Percentiles rank a stretch among this genome's conserved stretches.
phyloP scores from a whole-genome alignment of 2,329 filamentous ascomycete species.

The Myriosclerotinia curreyana region DNA sequence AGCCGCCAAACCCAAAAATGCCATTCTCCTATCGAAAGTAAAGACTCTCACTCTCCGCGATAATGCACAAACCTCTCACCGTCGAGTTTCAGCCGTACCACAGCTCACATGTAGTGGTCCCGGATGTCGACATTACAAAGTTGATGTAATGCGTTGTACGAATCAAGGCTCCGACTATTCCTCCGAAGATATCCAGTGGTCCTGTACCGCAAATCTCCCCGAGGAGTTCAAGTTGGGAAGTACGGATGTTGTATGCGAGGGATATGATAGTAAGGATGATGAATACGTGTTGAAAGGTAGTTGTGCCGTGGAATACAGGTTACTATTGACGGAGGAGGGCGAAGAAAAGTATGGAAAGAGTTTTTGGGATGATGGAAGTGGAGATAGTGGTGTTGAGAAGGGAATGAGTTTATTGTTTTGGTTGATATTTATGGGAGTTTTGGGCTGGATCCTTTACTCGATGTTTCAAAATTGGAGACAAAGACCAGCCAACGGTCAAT shows the following conservation, averaged over 20 bases:
- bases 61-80: constrained; percentile 65
- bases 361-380: constrained; percentile 17
- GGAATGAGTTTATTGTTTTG: constrained; percentile 51
- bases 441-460: constrained; percentile 60
- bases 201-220: constrained; percentile 65
- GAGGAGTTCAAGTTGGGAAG: constrained; percentile 67
- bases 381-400: constrained; percentile 11
- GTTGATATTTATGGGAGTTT: constrained; percentile 57
- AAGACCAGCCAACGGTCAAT: constrained; percentile 38
- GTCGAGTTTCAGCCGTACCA: constrained; percentile 72
- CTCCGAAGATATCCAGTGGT: constrained; percentile 83
- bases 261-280: constrained; percentile 74
- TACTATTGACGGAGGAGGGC: constrained; percentile 74
- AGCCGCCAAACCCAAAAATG: constrained; percentile 40
- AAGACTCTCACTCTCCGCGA: constrained; percentile 74
- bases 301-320: constrained; percentile 85
- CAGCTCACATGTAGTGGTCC: constrained; percentile 75
- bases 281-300: constrained; percentile 86
- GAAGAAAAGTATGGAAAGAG: constrained; percentile 60
- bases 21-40: constrained; percentile 63
- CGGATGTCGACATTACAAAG: constrained; percentile 49
- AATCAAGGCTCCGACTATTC: constrained; percentile 82
- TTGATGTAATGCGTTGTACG: constrained; percentile 84
- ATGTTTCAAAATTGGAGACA: constrained; percentile 42
- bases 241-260: constrained; percentile 91